Conservation (phyloP, 1,284 basidiomycete genomes). For the Pseudozyma thailandica region DNA sequence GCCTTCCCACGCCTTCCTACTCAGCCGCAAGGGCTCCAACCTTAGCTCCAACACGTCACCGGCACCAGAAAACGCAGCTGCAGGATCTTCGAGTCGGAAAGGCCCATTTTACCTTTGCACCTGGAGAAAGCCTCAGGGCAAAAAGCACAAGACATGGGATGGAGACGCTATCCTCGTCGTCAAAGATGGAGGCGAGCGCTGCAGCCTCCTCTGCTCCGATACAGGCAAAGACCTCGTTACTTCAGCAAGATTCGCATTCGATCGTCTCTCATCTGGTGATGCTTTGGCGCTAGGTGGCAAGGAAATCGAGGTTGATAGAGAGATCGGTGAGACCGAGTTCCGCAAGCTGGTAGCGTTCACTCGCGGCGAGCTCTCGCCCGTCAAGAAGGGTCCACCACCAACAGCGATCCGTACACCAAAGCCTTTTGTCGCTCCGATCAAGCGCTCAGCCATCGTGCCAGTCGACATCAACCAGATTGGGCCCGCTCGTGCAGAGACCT, state of each 20-base stretch:
- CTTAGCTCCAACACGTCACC: slow-evolving; percentile 1
- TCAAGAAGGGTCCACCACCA: slow-evolving; percentile 29
- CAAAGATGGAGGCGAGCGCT: slow-evolving; percentile 42
- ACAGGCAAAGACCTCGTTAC: slow-evolving; percentile 50
- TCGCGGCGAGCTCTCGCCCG: slow-evolving; percentile 33
- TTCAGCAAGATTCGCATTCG: slow-evolving; percentile 35
- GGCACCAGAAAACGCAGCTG: slow-evolving; percentile 1
- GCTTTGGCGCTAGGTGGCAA: slow-evolving; percentile 54
- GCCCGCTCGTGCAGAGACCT: slow-evolving; percentile 41
- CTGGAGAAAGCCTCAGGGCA: slow-evolving; percentile 76
- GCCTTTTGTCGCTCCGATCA: slow-evolving; percentile 33
- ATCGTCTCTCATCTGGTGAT: slow-evolving; percentile 46
- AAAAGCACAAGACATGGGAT: slow-evolving; percentile 90
- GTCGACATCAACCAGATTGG: slow-evolving; percentile 40
- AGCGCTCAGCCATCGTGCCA: slow-evolving; percentile 30
- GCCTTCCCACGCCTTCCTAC: slow-evolving; percentile 28
- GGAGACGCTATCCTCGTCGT: slow-evolving; percentile 69
- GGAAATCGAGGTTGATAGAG: slow-evolving; percentile 51
- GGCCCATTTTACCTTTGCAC: slow-evolving; percentile 62
- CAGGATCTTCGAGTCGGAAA: slow-evolving; percentile 18
- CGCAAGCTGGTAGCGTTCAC: slow-evolving; percentile 31
- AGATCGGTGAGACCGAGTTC: slow-evolving; percentile 36
- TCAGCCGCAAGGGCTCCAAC: slow-evolving; percentile 24
- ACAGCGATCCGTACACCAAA: slow-evolving; percentile 32
- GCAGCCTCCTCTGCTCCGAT: slow-evolving; percentile 53